A percentile compares a stretch with the other conserved stretches of the same genome.
phyloP scores from a whole-genome alignment of 2,329 filamentous ascomycete species.

The Trichoderma sp. region DNA sequence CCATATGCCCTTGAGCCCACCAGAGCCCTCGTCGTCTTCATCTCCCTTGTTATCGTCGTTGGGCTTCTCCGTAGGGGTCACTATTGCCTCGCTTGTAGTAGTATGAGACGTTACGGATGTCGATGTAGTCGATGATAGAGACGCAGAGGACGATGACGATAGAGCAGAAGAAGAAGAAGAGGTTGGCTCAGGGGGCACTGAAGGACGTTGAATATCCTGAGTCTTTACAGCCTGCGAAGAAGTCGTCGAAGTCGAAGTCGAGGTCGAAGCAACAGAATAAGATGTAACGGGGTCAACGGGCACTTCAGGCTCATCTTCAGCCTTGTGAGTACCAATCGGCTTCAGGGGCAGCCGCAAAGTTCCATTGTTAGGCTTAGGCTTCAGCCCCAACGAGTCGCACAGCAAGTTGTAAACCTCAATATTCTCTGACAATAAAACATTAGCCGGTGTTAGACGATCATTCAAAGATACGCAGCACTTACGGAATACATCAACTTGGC shows the following conservation, averaged over 20 bases:
- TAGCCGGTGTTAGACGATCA: constrained; percentile 25
- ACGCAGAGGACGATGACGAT: constrained; percentile 22
- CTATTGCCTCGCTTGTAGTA: background rate
- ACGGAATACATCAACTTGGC: constrained; percentile 79
- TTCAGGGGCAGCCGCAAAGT: constrained; percentile 73
- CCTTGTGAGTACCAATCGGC: constrained; percentile 62
- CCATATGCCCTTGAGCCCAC: constrained; percentile 44
- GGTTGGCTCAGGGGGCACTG: constrained; percentile 4
- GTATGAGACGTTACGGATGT: background rate
- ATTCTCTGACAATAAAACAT: constrained; percentile 65
- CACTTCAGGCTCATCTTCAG: constrained; percentile 49
- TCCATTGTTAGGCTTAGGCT: constrained; percentile 80
- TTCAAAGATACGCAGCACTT: constrained; percentile 43
- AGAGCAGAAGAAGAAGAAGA: constrained; percentile 1
- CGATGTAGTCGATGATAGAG: constrained; percentile 20
- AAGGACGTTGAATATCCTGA: constrained; percentile 15
- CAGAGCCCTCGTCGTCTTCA: constrained; percentile 24
- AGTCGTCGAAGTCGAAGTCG: background rate
- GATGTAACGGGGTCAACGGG: constrained; percentile 53
- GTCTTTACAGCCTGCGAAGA: constrained; percentile 17
- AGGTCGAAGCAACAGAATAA: background rate
- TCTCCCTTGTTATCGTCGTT: constrained; percentile 21
- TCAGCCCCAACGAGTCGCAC: constrained; percentile 80
- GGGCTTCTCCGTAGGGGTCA: background rate
- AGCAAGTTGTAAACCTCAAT: constrained; percentile 93